These are phyloP conservation scores for Elsinoe batatas DNA, from an alignment of 2,329 filamentous ascomycete genomes.

Conservation along the genomic window DNA sequence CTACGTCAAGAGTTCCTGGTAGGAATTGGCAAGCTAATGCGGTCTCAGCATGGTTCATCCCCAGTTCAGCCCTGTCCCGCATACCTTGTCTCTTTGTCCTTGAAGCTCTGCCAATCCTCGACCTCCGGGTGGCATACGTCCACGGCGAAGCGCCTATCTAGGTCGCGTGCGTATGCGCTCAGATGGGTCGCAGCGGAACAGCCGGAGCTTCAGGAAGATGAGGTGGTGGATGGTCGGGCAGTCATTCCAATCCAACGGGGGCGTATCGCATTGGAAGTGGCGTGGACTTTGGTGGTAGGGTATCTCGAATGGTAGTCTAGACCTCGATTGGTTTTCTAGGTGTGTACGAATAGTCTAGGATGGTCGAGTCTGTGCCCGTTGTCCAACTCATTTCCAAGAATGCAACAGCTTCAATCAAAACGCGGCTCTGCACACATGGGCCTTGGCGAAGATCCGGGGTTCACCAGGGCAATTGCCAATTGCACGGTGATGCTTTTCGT, in stretches of 20 bases:
- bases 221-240: not conserved
- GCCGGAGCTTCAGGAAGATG: not conserved
- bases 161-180: not conserved
- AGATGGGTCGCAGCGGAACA: not conserved
- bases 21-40: constrained; percentile 81
- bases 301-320: not conserved
- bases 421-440: constrained; percentile 3
- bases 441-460: not conserved
- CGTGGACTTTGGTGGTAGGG: not conserved
- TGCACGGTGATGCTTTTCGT: not conserved
- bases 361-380: not conserved
- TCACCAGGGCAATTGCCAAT: not conserved
- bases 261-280: not conserved
- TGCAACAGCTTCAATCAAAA: constrained; percentile 6
- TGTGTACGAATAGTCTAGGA: not conserved
- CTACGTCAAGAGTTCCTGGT: constrained; percentile 91
- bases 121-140: constrained; percentile 25
- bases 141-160: not conserved
- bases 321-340: not conserved
- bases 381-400: constrained; percentile 10
- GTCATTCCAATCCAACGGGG: not conserved
- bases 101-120: constrained; percentile 28
- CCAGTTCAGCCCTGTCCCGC: not conserved
- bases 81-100: constrained; percentile 28
- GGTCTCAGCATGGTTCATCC: constrained; percentile 13